Evolutionary conservation across 2,329 filamentous ascomycete genomes (phyloP).

Genomic region (Lachnellula hyalina): DNA sequence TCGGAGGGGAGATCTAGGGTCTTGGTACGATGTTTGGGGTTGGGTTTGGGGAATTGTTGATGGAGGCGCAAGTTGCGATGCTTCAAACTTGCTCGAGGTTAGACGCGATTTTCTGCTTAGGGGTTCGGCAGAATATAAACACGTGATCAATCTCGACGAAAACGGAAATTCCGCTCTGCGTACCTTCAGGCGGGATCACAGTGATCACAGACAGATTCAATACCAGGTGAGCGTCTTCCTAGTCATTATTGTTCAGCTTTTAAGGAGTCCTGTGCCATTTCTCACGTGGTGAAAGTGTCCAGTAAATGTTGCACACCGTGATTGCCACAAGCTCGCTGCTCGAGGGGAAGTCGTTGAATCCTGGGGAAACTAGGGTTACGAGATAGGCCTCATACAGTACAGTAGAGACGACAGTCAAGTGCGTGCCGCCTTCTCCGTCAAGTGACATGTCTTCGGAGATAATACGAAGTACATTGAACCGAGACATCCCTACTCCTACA

Average conservation of each 20-base stretch:
- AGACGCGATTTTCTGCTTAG: background rate
- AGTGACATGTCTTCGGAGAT: background rate
- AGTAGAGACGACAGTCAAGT: background rate
- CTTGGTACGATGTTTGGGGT: background rate
- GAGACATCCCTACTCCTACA: background rate
- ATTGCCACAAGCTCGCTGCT: background rate
- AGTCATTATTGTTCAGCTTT: background rate
- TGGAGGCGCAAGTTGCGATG: background rate
- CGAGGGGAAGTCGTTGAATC: background rate
- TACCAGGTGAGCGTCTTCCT: background rate
- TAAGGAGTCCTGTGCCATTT: background rate
- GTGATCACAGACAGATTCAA: background rate
- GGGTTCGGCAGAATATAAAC: no score
- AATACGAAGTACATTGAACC: background rate
- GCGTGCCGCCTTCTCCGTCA: background rate
- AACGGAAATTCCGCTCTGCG: background rate
- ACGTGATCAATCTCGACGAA: background rate
- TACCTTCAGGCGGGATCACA: background rate
- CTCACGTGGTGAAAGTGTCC: background rate
- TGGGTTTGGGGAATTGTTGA: background rate
- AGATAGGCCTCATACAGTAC: background rate
- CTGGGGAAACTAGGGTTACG: background rate
- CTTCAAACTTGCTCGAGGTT: background rate
- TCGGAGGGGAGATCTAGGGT: background rate
- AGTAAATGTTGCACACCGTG: background rate